Evolutionary conservation across 2,329 filamentous ascomycete genomes (phyloP), one percentile per base, ranked within the genome.

Genomic region (Alternaria dauci): DNA sequence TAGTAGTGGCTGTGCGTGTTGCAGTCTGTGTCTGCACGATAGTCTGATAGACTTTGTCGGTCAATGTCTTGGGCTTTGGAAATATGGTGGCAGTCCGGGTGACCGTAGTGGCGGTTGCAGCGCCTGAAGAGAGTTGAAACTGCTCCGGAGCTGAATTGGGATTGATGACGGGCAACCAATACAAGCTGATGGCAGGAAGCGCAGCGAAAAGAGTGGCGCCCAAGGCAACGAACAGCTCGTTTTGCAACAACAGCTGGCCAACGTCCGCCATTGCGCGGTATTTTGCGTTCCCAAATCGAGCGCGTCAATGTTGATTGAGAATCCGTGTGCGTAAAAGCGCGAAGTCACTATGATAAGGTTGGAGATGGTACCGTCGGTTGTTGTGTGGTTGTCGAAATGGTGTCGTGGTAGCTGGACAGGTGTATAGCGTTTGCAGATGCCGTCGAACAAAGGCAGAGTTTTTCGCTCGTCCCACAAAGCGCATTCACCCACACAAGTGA

Each of bases 401-500:
- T 48, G 46, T 50, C 46, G 32, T 18, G 36, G 16, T 12, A 38
- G 32, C 23, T 26, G 20, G 23, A 32, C 30, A 16, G 30, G 46
- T 26, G 46, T 50, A 38, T 12, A 50, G 30, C 32, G 32, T 38
- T 50, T 50, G 46, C 46, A 38, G 46, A 50, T 16, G 46, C 16
- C 6, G 18, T 23, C 46, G 14, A 28, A 52, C 50, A 52, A 52
- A 52, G 50, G 36, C 16, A 23, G 20, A 25, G 36, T 52, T 30
- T 16, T 3, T 41, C 50, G 36, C 30, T 41, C n/a, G 9, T 18
- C 16, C 16, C 23, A 52, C 50, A 52, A 52, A 52, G 50, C 50
- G 34, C 34, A 41, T 52, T 41, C 23, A 52, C 38, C 32, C 28
- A 28, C 50, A n/a, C 34, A 52, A 52, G 36, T 41, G 50, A 52